Percentiles rank a stretch among this genome's conserved stretches.
phyloP scores from a whole-genome alignment of 2,329 filamentous ascomycete species.

The Spiromastix sp. region DNA sequence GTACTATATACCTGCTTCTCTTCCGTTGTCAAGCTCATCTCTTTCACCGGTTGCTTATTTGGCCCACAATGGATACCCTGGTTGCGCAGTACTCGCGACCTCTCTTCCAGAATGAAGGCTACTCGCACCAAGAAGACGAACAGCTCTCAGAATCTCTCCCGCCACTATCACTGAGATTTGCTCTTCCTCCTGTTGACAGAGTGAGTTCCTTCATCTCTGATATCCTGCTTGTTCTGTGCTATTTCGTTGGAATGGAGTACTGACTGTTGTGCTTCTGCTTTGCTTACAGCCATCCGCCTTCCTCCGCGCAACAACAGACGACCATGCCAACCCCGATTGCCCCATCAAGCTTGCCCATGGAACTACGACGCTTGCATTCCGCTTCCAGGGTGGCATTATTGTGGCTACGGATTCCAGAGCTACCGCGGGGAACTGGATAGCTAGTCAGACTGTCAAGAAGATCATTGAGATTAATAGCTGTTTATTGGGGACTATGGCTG shows the following conservation, averaged over 20 bases:
- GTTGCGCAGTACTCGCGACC: slow-evolving; percentile 85
- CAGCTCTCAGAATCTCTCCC: slow-evolving; percentile 62
- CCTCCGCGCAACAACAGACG: slow-evolving; percentile 94
- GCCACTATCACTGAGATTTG: slow-evolving; percentile 82
- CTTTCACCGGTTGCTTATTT: slow-evolving; percentile 1
- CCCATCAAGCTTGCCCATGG: slow-evolving; percentile 99
- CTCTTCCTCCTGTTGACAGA: slow-evolving; percentile 84
- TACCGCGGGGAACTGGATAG: slow-evolving; percentile 97
- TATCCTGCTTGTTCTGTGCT: too few species aligned
- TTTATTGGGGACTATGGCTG: slow-evolving; percentile 94
- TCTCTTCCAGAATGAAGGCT: slow-evolving; percentile 61
- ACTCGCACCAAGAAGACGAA: slow-evolving; percentile 61
- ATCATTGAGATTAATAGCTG: slow-evolving; percentile 97
- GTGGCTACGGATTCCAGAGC: slow-evolving; percentile 96
- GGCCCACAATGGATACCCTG: slow-evolving; percentile 67
- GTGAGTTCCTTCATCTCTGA: slow-evolving; percentile 52
- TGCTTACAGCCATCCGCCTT: slow-evolving; percentile 75
- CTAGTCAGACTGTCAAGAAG: slow-evolving; percentile 99
- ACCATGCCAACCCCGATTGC: slow-evolving; percentile 90
- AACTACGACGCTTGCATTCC: slow-evolving; percentile 94
- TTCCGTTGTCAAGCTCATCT: slow-evolving; percentile 1
- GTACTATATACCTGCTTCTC: slow-evolving; percentile 1
- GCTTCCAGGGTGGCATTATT: slow-evolving; percentile 97
- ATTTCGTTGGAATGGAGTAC: too few species aligned
- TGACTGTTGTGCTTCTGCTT: too few species aligned